Conservation (phyloP, 345 rosid genomes). For the Hypericum androsaemum region DNA sequence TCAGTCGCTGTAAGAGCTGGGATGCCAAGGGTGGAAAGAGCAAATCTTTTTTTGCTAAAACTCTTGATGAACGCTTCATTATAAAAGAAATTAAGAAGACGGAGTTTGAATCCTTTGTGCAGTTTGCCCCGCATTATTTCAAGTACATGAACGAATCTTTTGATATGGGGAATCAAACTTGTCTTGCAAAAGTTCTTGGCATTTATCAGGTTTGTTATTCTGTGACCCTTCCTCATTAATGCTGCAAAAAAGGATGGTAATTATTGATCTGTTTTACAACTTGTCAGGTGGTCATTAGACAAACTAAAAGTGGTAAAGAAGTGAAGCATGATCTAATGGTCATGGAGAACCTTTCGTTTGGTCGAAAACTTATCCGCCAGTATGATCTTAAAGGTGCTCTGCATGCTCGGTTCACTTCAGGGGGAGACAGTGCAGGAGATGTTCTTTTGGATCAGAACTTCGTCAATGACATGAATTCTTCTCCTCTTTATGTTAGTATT, state of each 20-base stretch:
- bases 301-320: conserved; percentile 70
- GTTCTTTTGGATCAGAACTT: conserved; percentile 95
- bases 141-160: conserved; percentile 71
- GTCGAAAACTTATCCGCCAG: conserved; percentile 62
- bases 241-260: neutral
- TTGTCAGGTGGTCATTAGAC: conserved; percentile 71
- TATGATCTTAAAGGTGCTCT: conserved; percentile 95
- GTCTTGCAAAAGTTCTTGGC: conserved; percentile 93
- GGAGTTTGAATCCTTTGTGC: conserved; percentile 78
- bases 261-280: conserved; percentile 3
- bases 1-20: conserved; percentile 83
- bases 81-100: conserved; percentile 93
- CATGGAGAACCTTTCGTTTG: conserved; percentile 88
- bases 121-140: conserved; percentile 72
- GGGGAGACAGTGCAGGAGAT: conserved; percentile 47
- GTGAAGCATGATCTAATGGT: conserved; percentile 77
- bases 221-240: neutral
- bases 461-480: conserved; percentile 79
- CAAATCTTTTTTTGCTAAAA: conserved; percentile 77
- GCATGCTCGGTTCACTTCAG: conserved; percentile 55
- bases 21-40: conserved; percentile 99
- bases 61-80: conserved; percentile 76
- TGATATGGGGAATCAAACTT: conserved; percentile 73
- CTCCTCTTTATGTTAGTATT: conserved; percentile 82
- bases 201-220: conserved; percentile 65